Evolutionary conservation across 148 eudicot genomes (phyloP).

Genomic region (Vaccinium vitisidaea): DNA sequence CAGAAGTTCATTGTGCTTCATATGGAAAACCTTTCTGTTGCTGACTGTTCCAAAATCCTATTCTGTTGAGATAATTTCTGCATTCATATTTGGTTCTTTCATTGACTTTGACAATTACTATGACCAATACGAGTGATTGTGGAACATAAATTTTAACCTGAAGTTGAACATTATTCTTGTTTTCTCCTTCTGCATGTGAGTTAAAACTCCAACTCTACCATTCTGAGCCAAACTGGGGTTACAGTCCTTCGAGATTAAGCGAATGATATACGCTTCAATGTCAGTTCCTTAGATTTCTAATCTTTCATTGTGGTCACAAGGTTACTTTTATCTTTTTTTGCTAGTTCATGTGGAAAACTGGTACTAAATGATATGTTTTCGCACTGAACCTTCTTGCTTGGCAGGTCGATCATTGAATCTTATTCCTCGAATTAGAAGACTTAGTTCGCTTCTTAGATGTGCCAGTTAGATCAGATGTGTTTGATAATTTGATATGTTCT

Average conservation of each 20-base stretch:
- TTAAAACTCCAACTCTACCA: not conserved
- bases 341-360: not conserved
- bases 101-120: not conserved
- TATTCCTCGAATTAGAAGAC: not conserved
- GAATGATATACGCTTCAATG: not conserved
- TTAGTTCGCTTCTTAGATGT: not conserved
- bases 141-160: not conserved
- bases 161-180: not conserved
- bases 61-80: too few species aligned
- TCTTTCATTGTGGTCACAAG: not conserved
- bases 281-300: not conserved
- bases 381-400: not conserved
- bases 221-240: not conserved
- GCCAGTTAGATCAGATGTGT: not conserved
- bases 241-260: not conserved
- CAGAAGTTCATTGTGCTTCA: not conserved
- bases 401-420: not conserved
- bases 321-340: not conserved
- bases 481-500: not conserved
- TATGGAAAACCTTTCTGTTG: not conserved
- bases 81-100: not conserved
- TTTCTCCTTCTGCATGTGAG: not conserved
- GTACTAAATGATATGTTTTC: not conserved
- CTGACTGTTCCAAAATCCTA: not conserved
- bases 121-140: not conserved